Evolutionary conservation across 306 rosid genomes (phyloP), one percentile per base, ranked within the genome.

Genomic region (Castanea sativa): DNA sequence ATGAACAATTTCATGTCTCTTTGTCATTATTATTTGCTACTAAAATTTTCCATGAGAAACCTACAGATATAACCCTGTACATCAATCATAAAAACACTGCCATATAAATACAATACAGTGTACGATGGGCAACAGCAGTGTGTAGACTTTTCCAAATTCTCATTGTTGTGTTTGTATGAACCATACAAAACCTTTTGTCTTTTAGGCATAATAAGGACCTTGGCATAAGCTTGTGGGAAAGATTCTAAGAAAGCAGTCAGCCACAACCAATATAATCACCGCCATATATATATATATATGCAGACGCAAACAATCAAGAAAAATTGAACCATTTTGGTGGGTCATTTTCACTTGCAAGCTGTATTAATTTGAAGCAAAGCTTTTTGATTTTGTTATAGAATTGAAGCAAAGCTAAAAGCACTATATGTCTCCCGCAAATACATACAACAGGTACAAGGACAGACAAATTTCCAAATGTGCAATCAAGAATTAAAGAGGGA

Each of bases 321-420:
- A 52, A 72, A 13, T 29, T 53, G 14, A 81, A 76, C 41, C 52
- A 64, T 69, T 56, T 57, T 20, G 78, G 73, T 74, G 72, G 75
- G 78, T 79, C 74, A 43, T 77, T 83, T 72, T 90, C 59, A 57
- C 80, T 83, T 77, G 74, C 57, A 79, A 81, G 84, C 80, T 43
- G 53, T 59, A 59, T 25, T 13, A 27, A 27, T 29, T 27, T 20
- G 65, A 59, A 59, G 65, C 32, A 58, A 21, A 58, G 64, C 16
- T 7, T 38, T 38, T 7, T 38, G 1, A 0, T 7, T 6, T 35
- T 38, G 0, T 38, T 38, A 38, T 38, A 38, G 45, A 41, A 41
- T 61, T 20, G 65, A 21, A 23, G 65, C 32, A 59, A 21, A 59
- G 65, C 16, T 49, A 13, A 49, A 49, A 3, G 15, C 53, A 12